phyloP scores from a whole-genome alignment of 164 flowering plant species.

The Piper betle region DNA sequence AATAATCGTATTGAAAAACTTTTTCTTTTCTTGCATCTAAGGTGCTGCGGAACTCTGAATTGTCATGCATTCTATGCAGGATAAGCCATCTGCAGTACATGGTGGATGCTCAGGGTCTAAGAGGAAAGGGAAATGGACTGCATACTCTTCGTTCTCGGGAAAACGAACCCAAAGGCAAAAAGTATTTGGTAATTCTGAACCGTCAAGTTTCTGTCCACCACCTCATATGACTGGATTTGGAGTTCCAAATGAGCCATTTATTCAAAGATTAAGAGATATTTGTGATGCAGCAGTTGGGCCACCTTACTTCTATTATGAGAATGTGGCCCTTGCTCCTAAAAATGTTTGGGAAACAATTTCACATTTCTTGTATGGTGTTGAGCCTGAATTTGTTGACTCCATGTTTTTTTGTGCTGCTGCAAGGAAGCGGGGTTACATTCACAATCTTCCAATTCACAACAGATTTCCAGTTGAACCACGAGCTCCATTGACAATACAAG shows the following conservation, averaged over 20 bases:
- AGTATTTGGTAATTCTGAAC: conserved; percentile 1
- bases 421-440: conserved; percentile 85
- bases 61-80: not conserved
- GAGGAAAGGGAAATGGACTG: not conserved
- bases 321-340: conserved; percentile 82
- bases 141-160: not conserved
- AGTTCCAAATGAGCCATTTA: conserved; percentile 10
- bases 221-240: conserved; percentile 24
- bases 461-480: conserved; percentile 58
- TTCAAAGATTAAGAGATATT: conserved; percentile 23
- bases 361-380: conserved; percentile 53
- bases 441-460: conserved; percentile 65
- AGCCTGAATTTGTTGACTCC: conserved; percentile 90
- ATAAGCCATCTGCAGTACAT: not conserved
- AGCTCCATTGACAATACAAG: conserved; percentile 60
- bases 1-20: not conserved
- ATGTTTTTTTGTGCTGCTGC: conserved; percentile 70
- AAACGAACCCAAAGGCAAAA: conserved; percentile 7
- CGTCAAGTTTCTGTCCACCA: not conserved
- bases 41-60: too few species aligned
- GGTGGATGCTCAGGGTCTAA: not conserved
- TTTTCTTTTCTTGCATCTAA: too few species aligned
- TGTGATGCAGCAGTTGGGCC: conserved; percentile 74
- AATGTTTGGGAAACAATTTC: conserved; percentile 83
- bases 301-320: conserved; percentile 85